Evolutionary conservation across 2,329 filamentous ascomycete species (phyloP).

Genomic region (Stenocarpella maydis): DNA sequence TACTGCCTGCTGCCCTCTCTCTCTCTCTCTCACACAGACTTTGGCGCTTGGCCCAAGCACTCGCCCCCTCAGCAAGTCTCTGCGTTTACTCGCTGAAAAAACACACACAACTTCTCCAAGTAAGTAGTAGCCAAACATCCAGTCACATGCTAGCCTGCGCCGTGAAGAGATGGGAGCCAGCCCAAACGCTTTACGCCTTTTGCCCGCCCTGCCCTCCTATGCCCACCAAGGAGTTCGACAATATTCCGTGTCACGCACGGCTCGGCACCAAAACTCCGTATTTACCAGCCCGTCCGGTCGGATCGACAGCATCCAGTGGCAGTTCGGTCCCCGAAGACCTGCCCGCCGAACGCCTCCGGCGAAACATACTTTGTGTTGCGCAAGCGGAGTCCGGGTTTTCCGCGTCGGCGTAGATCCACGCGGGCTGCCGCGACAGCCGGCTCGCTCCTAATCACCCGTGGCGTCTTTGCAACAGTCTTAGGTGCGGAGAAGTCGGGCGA

Average conservation of each 20-base stretch:
- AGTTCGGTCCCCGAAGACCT: conserved; percentile 3
- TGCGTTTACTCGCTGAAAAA: neutral
- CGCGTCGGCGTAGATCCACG: neutral
- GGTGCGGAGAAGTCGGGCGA: neutral
- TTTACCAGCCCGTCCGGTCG: neutral
- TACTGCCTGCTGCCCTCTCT: conserved; percentile 12
- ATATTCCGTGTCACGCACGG: conserved; percentile 3
- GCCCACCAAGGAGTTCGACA: conserved; percentile 7
- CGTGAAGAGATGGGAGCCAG: conserved; percentile 29
- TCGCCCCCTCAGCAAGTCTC: neutral
- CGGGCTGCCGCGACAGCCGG: neutral
- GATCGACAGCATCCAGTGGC: neutral
- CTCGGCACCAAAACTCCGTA: neutral
- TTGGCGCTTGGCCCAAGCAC: neutral
- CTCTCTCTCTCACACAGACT: no score
- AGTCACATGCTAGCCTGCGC: conserved; percentile 4
- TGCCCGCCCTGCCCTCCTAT: neutral
- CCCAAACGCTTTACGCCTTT: neutral
- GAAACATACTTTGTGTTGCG: neutral
- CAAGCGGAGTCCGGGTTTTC: neutral
- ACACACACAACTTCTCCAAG: conserved; percentile 14
- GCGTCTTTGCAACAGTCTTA: neutral
- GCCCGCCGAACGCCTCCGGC: neutral
- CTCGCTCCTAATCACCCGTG: neutral
- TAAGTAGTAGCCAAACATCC: conserved; percentile 29